Evolutionary conservation across 306 rosid genomes (phyloP).

Genomic region (cucumber (Cucumis sativus)): Cucumber_9930_V3 NC_026660.2:28957501-28958000

Average conservation of each 20-base stretch:
- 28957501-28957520: neutral
- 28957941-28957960: neutral
- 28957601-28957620: constrained; percentile 83
- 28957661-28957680: constrained; percentile 92
- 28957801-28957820: constrained; percentile 99
- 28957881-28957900: constrained; percentile 6
- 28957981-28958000: neutral
- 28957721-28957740: constrained; percentile 99
- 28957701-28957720: constrained; percentile 91
- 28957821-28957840: constrained; percentile 98
- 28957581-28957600: constrained; percentile 92
- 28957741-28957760: constrained; percentile 92
- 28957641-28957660: constrained; percentile 89
- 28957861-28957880: constrained; percentile 17
- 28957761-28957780: constrained; percentile 56
- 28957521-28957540: neutral
- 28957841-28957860: constrained; percentile 74
- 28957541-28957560: neutral
- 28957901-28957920: neutral
- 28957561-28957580: constrained; percentile 36
- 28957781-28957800: constrained; percentile 55
- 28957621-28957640: constrained; percentile 68
- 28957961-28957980: neutral
- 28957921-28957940: neutral
- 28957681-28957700: constrained; percentile 77